These are phyloP conservation scores for Mycena pura DNA, from an alignment of 768 basidiomycete species.

Conservation along the genomic window DNA sequence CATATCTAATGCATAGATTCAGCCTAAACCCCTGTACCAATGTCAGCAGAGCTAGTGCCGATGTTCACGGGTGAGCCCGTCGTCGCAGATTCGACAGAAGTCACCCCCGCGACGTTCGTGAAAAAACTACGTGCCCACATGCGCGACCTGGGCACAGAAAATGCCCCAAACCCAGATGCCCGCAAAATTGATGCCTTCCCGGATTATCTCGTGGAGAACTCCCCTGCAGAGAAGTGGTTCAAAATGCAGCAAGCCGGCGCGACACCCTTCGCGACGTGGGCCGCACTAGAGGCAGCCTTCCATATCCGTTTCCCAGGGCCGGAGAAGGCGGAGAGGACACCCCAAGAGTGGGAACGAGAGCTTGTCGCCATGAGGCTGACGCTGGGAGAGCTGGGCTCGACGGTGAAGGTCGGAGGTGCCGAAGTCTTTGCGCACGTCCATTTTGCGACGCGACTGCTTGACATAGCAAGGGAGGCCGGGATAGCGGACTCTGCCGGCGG, in stretches of 20 bases:
- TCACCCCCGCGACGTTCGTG: constrained; percentile 6
- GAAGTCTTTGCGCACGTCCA: constrained; percentile 16
- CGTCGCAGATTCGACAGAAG: background rate
- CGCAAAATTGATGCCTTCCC: constrained; percentile 3
- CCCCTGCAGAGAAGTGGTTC: constrained; percentile 15
- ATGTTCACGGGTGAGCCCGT: constrained; percentile 11
- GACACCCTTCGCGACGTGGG: background rate
- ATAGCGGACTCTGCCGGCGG: background rate
- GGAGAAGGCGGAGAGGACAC: background rate
- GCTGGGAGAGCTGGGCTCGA: constrained; percentile 18
- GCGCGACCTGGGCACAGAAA: background rate
- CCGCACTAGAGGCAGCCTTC: constrained; percentile 4
- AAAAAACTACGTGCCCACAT: constrained; percentile 12
- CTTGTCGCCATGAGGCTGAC: constrained; percentile 17
- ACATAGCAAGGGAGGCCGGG: background rate
- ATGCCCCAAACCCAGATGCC: background rate
- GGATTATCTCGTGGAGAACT: constrained; percentile 12
- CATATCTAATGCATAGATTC: too few relatives aligned
- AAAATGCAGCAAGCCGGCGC: background rate
- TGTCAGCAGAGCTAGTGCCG: constrained; percentile 2
- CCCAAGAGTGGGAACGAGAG: constrained; percentile 23
- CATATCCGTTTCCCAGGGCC: background rate
- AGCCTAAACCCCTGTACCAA: too few relatives aligned
- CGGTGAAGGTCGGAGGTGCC: constrained; percentile 16
- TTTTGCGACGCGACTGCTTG: constrained; percentile 11